Conservation (phyloP, 2,329 filamentous ascomycete genomes). For the Parastagonospora nodorum region DNA sequence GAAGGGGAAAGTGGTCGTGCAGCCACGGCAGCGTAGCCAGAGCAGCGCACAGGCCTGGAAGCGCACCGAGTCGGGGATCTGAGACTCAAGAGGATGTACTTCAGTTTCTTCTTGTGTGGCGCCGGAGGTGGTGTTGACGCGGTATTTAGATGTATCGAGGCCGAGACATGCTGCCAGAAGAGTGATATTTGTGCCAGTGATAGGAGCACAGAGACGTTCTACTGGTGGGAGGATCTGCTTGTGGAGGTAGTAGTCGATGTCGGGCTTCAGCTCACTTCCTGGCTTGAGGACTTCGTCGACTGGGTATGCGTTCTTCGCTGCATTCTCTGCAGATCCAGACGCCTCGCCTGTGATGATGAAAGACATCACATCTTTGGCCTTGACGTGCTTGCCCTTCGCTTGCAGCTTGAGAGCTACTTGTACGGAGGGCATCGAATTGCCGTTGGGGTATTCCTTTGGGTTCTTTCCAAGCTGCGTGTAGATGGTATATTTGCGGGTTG, state of each 20-base stretch:
- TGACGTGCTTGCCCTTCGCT: constrained; percentile 82
- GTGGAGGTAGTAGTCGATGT: constrained; percentile 97
- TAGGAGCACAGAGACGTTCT: constrained; percentile 95
- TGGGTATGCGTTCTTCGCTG: constrained; percentile 87
- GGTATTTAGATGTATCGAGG: constrained; percentile 86
- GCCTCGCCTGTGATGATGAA: constrained; percentile 83
- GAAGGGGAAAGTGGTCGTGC: constrained; percentile 73
- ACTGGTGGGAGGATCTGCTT: constrained; percentile 99
- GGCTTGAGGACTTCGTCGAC: constrained; percentile 82
- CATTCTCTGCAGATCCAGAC: constrained; percentile 67
- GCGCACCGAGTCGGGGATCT: constrained; percentile 88
- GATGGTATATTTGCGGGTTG: constrained; percentile 90
- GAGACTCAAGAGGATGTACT: constrained; percentile 89
- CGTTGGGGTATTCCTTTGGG: constrained; percentile 92
- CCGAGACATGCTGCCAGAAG: constrained; percentile 92
- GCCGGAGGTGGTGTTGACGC: constrained; percentile 65
- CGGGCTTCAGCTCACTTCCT: constrained; percentile 76
- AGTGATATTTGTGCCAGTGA: constrained; percentile 86
- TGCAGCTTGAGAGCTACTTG: constrained; percentile 92
- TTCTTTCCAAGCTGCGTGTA: constrained; percentile 96
- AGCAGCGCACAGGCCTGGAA: constrained; percentile 83
- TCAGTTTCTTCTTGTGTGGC: constrained; percentile 49
- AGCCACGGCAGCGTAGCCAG: constrained; percentile 78
- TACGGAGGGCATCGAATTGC: constrained; percentile 93
- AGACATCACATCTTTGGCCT: constrained; percentile 93